Percentiles rank a stretch among this genome's conserved stretches.
Evolutionary conservation across 257 asterid species (phyloP).

Genomic region (Dorcoceras hygrometricum): DNA sequence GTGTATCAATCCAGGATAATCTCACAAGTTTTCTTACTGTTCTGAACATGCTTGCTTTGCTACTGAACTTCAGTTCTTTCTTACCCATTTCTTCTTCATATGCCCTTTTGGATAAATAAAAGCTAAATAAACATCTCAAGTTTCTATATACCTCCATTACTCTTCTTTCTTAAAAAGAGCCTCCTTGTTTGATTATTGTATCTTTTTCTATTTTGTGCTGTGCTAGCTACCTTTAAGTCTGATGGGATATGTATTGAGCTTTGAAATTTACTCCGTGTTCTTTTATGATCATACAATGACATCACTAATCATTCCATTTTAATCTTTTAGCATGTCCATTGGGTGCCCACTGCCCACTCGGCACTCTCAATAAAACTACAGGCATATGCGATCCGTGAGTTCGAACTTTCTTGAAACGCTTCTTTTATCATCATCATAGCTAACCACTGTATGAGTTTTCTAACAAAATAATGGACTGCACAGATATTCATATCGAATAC

Average conservation of each 20-base stretch:
- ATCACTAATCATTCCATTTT: constrained; percentile 21
- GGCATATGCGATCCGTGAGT: constrained; percentile 88
- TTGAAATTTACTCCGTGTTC: neutral
- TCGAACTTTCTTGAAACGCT: constrained; percentile 10
- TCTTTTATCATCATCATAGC: constrained; percentile 10
- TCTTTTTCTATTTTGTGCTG: neutral
- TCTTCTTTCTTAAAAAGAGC: neutral
- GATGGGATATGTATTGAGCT: neutral
- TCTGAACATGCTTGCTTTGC: neutral
- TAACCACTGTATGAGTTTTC: constrained; percentile 6
- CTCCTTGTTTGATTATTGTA: neutral
- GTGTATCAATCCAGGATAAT: neutral
- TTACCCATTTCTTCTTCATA: neutral
- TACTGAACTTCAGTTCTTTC: neutral
- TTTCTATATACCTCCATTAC: neutral
- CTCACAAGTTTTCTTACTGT: neutral
- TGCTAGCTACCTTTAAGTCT: neutral
- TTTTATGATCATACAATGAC: neutral
- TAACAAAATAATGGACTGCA: constrained; percentile 19
- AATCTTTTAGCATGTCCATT: constrained; percentile 77
- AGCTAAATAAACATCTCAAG: no score
- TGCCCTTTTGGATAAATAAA: neutral
- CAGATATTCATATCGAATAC: constrained; percentile 77
- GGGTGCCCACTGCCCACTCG: constrained; percentile 85
- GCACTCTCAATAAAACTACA: constrained; percentile 44